A percentile compares a stretch with the other conserved stretches of the same genome.
These are phyloP conservation scores for Clavaria fumosa DNA, from an alignment of 768 basidiomycete genomes.

Conservation along the genomic window DNA sequence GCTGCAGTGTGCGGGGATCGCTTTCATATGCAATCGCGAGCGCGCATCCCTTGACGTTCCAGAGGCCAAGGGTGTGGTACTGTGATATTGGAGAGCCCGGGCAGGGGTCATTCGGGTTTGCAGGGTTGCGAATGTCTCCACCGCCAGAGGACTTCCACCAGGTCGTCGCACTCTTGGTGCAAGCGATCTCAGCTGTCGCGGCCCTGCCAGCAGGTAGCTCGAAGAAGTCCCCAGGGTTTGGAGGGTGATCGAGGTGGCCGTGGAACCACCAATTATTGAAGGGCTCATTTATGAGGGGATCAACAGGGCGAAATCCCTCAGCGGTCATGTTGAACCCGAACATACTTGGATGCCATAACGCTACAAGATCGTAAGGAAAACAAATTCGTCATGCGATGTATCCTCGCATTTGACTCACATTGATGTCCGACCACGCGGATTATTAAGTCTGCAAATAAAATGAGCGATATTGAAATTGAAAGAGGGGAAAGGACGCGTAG, in stretches of 20 bases:
- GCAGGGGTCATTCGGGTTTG: constrained; percentile 36
- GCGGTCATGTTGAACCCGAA: constrained; percentile 54
- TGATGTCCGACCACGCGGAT: too few relatives aligned
- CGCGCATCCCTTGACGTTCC: constrained; percentile 47
- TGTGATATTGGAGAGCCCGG: constrained; percentile 27
- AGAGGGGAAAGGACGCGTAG: too few relatives aligned
- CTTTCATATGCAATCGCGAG: constrained; percentile 67
- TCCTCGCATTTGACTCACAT: too few relatives aligned
- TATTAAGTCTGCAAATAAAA: too few relatives aligned
- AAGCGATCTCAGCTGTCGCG: constrained; percentile 37
- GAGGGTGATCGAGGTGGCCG: constrained; percentile 40
- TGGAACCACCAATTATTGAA: constrained; percentile 55
- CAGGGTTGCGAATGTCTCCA: constrained; percentile 32
- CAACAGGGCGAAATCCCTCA: constrained; percentile 39
- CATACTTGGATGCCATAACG: constrained; percentile 44
- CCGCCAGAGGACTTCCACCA: constrained; percentile 37
- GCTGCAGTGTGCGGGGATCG: constrained; percentile 38
- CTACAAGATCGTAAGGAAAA: too few relatives aligned
- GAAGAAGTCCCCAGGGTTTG: constrained; percentile 39
- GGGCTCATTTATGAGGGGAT: constrained; percentile 28
- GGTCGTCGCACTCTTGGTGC: constrained; percentile 47
- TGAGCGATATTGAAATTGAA: too few relatives aligned
- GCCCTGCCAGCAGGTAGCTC: constrained; percentile 42
- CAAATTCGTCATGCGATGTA: too few relatives aligned
- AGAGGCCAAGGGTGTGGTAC: constrained; percentile 40